These are phyloP conservation scores for Stachybotrys echinatus DNA, from an alignment of 2,329 filamentous ascomycete genomes.

Conservation along the genomic window DNA sequence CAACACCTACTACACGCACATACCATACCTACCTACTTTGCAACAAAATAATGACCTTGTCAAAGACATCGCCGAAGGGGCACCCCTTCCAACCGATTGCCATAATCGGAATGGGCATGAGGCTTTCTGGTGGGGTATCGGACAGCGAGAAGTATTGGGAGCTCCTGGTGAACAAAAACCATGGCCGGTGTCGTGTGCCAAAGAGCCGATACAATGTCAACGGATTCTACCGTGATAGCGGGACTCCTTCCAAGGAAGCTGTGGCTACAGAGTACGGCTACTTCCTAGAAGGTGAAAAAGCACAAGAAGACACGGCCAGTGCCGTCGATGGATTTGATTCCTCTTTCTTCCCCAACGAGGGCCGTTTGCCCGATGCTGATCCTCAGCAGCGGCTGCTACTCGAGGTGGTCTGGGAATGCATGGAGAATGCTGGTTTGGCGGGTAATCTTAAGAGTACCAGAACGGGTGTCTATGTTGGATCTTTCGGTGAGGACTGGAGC, in stretches of 20 bases:
- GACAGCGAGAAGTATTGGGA: slow-evolving; percentile 20
- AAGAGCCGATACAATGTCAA: slow-evolving; percentile 18
- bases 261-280: slow-evolving; percentile 14
- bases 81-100: too few relatives aligned
- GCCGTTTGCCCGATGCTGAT: slow-evolving; percentile 12
- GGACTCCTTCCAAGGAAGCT: slow-evolving; percentile 2
- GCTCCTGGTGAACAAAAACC: slow-evolving; percentile 18
- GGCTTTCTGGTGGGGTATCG: slow-evolving; percentile 23
- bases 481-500: slow-evolving; percentile 7
- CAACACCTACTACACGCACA: too few relatives aligned
- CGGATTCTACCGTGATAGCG: slow-evolving; percentile 13
- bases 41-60: too few relatives aligned
- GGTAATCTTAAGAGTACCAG: slow-evolving; percentile 4
- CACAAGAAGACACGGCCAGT: slow-evolving; percentile 4
- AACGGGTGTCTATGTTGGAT: slow-evolving; percentile 7
- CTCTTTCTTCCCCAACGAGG: not conserved
- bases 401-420: slow-evolving; percentile 22
- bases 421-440: slow-evolving; percentile 7
- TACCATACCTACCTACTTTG: too few relatives aligned
- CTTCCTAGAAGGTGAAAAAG: slow-evolving; percentile 20
- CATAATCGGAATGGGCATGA: slow-evolving; percentile 22
- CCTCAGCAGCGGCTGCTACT: slow-evolving; percentile 23
- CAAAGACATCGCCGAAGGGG: too few relatives aligned
- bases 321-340: slow-evolving; percentile 2
- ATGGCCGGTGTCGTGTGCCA: slow-evolving; percentile 18